phyloP scores from a whole-genome alignment of 208 protist species.

The Phytomonas sp. region DNA sequence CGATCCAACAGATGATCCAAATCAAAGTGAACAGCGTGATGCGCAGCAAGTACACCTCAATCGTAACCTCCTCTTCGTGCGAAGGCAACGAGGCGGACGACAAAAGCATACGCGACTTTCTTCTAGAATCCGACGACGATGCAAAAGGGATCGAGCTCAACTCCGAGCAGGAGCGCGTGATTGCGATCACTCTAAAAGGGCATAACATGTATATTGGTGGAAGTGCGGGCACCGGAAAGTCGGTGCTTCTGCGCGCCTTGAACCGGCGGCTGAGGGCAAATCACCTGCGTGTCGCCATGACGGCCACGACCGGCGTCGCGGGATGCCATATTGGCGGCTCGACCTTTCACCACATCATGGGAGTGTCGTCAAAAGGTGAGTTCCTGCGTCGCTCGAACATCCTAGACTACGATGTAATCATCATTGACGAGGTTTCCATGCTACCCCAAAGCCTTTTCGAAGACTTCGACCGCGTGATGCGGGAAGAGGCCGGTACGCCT shows the following conservation, averaged over 20 bases:
- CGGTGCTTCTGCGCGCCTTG: slow-evolving; percentile 68
- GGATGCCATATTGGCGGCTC: slow-evolving; percentile 86
- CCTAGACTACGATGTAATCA: slow-evolving; percentile 82
- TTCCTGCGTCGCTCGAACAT: slow-evolving; percentile 67
- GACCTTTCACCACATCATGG: slow-evolving; percentile 88
- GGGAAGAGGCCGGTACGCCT: slow-evolving; percentile 73
- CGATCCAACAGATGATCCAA: slow-evolving; percentile 72
- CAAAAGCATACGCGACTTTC: not conserved
- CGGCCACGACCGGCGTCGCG: slow-evolving; percentile 84
- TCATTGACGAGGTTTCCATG: slow-evolving; percentile 93
- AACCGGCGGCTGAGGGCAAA: slow-evolving; percentile 61
- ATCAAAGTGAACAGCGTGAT: slow-evolving; percentile 72
- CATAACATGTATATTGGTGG: slow-evolving; percentile 85
- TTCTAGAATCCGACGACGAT: slow-evolving; percentile 23
- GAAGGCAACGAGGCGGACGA: slow-evolving; percentile 18
- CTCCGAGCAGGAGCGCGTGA: slow-evolving; percentile 79
- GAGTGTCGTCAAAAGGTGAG: slow-evolving; percentile 60
- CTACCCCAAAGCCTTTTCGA: slow-evolving; percentile 79
- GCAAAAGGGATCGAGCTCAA: slow-evolving; percentile 55
- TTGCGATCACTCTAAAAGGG: slow-evolving; percentile 69
- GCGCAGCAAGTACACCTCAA: slow-evolving; percentile 63
- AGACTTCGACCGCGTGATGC: slow-evolving; percentile 73
- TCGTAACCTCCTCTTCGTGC: slow-evolving; percentile 35
- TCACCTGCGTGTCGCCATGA: slow-evolving; percentile 81
- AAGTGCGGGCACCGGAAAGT: slow-evolving; percentile 87